Percentiles rank a stretch among this genome's conserved stretches.
phyloP scores from a whole-genome alignment of 1,139 yeast genomes.

The Diutina neorugosa region DNA sequence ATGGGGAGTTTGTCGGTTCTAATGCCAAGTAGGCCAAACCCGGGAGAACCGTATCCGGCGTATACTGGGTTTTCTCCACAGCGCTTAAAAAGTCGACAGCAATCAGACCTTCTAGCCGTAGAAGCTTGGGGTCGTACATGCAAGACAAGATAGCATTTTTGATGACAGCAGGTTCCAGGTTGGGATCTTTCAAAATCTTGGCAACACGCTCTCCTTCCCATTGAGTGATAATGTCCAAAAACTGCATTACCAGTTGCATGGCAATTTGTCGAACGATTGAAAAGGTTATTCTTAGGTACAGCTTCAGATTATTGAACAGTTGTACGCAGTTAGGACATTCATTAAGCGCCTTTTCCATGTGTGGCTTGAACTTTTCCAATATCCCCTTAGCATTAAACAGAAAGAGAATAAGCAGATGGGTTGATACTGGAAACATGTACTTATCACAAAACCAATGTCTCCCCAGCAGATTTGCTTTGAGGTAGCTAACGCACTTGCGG shows the following conservation, averaged over 20 bases:
- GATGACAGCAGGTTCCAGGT: slow-evolving; percentile 7
- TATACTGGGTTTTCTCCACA: slow-evolving; percentile 5
- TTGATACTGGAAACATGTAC: slow-evolving; percentile 23
- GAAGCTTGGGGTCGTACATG: slow-evolving; percentile 2
- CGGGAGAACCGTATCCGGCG: slow-evolving; percentile 14
- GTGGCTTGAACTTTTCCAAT: slow-evolving; percentile 23
- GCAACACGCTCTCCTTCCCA: slow-evolving; percentile 34
- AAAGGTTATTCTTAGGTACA: slow-evolving; percentile 38
- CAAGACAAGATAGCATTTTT: background rate
- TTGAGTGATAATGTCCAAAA: slow-evolving; percentile 33
- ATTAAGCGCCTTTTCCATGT: slow-evolving; percentile 25
- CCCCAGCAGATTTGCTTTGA: background rate
- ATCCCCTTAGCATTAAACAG: slow-evolving; percentile 37
- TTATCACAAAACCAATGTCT: slow-evolving; percentile 4
- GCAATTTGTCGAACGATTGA: slow-evolving; percentile 37
- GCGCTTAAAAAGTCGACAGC: slow-evolving; percentile 5
- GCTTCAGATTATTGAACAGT: slow-evolving; percentile 40
- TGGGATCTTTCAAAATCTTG: slow-evolving; percentile 8
- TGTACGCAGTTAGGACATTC: slow-evolving; percentile 41
- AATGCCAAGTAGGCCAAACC: slow-evolving; percentile 42
- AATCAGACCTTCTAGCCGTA: slow-evolving; percentile 33
- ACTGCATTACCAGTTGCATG: slow-evolving; percentile 34
- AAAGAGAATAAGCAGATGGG: slow-evolving; percentile 45
- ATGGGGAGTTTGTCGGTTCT: slow-evolving; percentile 38
- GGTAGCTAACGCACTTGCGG: slow-evolving; percentile 2